Evolutionary conservation across 345 rosid genomes (phyloP), one percentile per base, ranked within the genome.

Genomic region (Acer campestre): DNA sequence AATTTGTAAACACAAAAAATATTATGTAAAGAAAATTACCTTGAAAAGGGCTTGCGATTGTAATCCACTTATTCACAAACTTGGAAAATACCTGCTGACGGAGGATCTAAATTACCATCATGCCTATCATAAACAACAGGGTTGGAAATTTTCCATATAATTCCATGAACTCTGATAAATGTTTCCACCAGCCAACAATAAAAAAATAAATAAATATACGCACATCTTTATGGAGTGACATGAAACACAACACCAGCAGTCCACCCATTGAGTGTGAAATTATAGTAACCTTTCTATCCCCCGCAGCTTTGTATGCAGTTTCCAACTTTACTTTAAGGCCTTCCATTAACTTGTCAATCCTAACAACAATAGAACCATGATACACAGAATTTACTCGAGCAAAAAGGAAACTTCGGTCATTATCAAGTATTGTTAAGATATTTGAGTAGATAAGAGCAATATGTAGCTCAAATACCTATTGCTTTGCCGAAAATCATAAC

Each of bases 211-310:
- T 77, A 68, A 68, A 35, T 55, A 70, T 48, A 70, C 86, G n/a
- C 84, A 94, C 98, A 77, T 91, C 93, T 12, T 77, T 84, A 75
- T 92, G 80, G 76, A 91, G 96, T 46, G 86, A 84, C 82, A 94
- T 85, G 86, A 94, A 91, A 83, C 96, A 94, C 10, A 85, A 74
- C 68, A 94, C 87, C 80, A 94, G 77, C 71, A 89, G 65, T 80
- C 98, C 98, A 29, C 98, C 98, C 98, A 94, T 94, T 18, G 98
- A 92, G 79, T 94, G 98, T 0, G 98, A 89, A 77, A 94, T 92
- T 64, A 94, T 78, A 76, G 80, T 90, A 77, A 92, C 88, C 87
- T 92, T 92, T 84, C 94, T 85, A 23, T 82, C 75, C 70, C 94
- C 94, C 71, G 98, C 88, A 79, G 88, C 86, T 75, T 88, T 84